Evolutionary conservation across 2,329 filamentous ascomycete genomes (phyloP).

Genomic region (Microcyclosporella mali): DNA sequence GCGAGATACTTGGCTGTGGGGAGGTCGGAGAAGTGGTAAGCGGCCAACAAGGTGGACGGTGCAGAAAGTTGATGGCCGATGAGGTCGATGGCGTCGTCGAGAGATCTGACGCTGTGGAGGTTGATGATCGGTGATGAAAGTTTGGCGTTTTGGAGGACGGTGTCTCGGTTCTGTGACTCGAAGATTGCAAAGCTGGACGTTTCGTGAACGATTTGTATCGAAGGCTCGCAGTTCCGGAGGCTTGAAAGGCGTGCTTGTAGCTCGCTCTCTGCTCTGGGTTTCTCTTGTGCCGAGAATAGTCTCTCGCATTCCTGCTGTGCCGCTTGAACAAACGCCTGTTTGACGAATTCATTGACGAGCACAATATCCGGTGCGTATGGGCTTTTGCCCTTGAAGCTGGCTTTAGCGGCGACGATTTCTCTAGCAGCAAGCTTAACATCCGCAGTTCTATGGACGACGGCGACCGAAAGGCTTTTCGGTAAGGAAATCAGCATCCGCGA

Average conservation of each 20-base stretch:
- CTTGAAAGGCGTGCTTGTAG: conserved; percentile 4
- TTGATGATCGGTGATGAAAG: conserved; percentile 39
- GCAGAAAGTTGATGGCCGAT: conserved; percentile 20
- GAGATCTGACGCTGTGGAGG: conserved; percentile 43
- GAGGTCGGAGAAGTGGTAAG: conserved; percentile 48
- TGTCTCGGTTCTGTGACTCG: conserved; percentile 17
- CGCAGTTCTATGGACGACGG: conserved; percentile 56
- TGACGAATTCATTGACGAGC: conserved; percentile 58
- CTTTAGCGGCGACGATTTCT: conserved; percentile 48
- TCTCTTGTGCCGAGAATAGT: not conserved
- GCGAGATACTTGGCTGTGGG: conserved; percentile 53
- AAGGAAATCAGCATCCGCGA: conserved; percentile 34
- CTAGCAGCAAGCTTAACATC: conserved; percentile 49
- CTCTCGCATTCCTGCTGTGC: conserved; percentile 37
- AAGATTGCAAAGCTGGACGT: conserved; percentile 21
- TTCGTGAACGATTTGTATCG: conserved; percentile 18
- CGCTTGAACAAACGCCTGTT: conserved; percentile 49
- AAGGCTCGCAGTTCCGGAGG: conserved; percentile 8
- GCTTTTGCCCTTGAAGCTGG: conserved; percentile 51
- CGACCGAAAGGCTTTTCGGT: conserved; percentile 38
- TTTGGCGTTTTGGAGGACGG: conserved; percentile 29
- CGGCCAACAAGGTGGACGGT: conserved; percentile 33
- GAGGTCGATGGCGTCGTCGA: conserved; percentile 52
- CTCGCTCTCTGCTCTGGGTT: conserved; percentile 4
- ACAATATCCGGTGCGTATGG: conserved; percentile 58